Evolutionary conservation across 164 flowering plant species (phyloP).

Genomic region (Taxillus chinensis): DNA sequence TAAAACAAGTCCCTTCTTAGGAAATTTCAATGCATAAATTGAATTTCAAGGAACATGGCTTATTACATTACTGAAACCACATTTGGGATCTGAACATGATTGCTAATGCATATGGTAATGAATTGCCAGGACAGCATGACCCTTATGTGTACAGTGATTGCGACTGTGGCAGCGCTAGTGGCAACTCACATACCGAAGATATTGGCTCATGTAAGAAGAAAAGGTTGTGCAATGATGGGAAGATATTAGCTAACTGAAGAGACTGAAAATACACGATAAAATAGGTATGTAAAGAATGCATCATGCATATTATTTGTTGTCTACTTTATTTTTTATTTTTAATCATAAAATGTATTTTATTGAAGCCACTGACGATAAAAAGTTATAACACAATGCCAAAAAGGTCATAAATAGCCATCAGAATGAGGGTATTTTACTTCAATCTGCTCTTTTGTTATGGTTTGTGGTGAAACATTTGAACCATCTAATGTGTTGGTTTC

Average conservation of each 20-base stretch:
- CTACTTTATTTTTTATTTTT: neutral
- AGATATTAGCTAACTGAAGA: slow-evolving; percentile 20
- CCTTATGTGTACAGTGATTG: slow-evolving; percentile 4
- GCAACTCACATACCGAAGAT: slow-evolving; percentile 14
- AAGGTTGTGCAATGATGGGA: slow-evolving; percentile 14
- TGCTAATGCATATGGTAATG: neutral
- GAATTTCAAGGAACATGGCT: no score
- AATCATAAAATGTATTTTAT: no score
- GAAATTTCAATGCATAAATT: no score
- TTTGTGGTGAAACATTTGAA: no score
- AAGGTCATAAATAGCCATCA: no score
- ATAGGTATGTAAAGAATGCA: slow-evolving; percentile 11
- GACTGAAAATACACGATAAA: slow-evolving; percentile 14
- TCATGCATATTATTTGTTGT: neutral
- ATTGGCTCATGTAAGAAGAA: slow-evolving; percentile 16
- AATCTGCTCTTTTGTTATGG: no score
- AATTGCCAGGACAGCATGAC: slow-evolving; percentile 21
- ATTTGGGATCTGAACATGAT: neutral
- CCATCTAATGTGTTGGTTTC: no score
- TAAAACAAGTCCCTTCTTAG: no score
- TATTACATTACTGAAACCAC: neutral
- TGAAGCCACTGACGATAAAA: neutral
- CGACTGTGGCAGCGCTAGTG: neutral
- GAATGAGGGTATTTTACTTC: no score
- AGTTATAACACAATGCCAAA: neutral